Base-by-base conservation (phyloP, 1,139 yeast genomes). In the Candida dubliniensis region DNA sequence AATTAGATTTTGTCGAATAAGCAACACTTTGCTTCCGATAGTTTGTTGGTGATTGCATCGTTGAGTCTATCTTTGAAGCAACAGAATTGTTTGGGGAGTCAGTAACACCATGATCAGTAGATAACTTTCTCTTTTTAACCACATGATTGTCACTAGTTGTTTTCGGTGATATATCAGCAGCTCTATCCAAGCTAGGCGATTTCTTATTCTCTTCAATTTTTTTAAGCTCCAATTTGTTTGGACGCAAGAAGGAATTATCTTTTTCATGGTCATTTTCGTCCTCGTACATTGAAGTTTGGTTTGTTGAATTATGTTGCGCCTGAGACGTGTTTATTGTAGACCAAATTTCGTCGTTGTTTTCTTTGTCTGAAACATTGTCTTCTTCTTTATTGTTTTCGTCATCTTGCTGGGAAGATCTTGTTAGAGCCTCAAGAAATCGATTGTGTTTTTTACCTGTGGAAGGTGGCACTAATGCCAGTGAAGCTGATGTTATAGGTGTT, bases 81-180 rank as follows among this genome's bases (percentile, higher is more conserved):
- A 70, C 58, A 8, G 67, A 60, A 45, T 64, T 59, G 44, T 66
- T 69, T 1, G 77, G 77, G 3, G 77, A 65, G 33, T 59, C 68
- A 6, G 52, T 50, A 6, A 56, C 42, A 30, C 23, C 34, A 27
- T 35, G 25, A n/a, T 13, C 9, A 38, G 15, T 6, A 30, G 49
- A 39, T 24, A 51, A 18, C 34, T 47, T 48, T 27, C 54, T 38
- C 38, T 44, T 42, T 38, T 46, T 38, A 8, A 24, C 40, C 7
- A 40, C 32, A 32, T 35, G 29, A 8, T 33, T 33, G 11, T 25
- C 34, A 23, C 25, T 34, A 10, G 12, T 12, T 14, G 36, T 27
- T 27, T 31, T 43, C 14, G 46, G 43, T 3, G 46, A 36, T n/a
- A 41, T 41, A 9, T 31, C 33, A 8, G 47, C 42, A 18, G 44